phyloP scores from a whole-genome alignment of 1,139 yeast species.

The Nakaseomyces sp. region DNA sequence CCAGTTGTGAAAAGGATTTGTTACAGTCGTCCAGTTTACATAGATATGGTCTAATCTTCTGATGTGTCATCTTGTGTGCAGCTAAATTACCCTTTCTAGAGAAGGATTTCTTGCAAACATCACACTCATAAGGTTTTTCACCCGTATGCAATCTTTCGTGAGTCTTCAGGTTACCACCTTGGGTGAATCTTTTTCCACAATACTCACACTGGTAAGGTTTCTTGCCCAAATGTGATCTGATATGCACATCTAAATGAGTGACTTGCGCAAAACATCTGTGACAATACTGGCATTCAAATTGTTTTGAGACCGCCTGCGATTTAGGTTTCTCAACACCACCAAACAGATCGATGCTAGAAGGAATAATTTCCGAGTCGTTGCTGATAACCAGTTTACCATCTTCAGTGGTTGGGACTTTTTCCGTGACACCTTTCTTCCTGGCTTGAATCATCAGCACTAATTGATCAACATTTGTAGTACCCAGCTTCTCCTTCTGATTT shows the following conservation, averaged over 20 bases:
- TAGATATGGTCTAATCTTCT: slow-evolving; percentile 65
- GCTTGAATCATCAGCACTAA: slow-evolving; percentile 87
- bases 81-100: slow-evolving; percentile 87
- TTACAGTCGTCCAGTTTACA: slow-evolving; percentile 78
- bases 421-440: slow-evolving; percentile 63
- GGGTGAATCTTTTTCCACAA: slow-evolving; percentile 78
- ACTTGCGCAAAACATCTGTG: slow-evolving; percentile 62
- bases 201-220: slow-evolving; percentile 73
- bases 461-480: slow-evolving; percentile 84
- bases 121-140: slow-evolving; percentile 77
- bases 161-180: slow-evolving; percentile 85
- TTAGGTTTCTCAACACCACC: slow-evolving; percentile 77
- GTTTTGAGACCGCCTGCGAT: slow-evolving; percentile 36
- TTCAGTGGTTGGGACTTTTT: slow-evolving; percentile 50
- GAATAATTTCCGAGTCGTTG: slow-evolving; percentile 35
- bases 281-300: slow-evolving; percentile 66
- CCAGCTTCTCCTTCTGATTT: slow-evolving; percentile 61
- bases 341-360: slow-evolving; percentile 57
- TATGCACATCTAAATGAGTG: slow-evolving; percentile 72
- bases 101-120: slow-evolving; percentile 64
- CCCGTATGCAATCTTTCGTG: slow-evolving; percentile 88
- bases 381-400: slow-evolving; percentile 41
- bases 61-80: slow-evolving; percentile 78
- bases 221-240: slow-evolving; percentile 67
- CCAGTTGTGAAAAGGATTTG: slow-evolving; percentile 82